phyloP scores from a whole-genome alignment of 176 grass and related monocot genomes.

The Oryza meridionalis region DNA sequence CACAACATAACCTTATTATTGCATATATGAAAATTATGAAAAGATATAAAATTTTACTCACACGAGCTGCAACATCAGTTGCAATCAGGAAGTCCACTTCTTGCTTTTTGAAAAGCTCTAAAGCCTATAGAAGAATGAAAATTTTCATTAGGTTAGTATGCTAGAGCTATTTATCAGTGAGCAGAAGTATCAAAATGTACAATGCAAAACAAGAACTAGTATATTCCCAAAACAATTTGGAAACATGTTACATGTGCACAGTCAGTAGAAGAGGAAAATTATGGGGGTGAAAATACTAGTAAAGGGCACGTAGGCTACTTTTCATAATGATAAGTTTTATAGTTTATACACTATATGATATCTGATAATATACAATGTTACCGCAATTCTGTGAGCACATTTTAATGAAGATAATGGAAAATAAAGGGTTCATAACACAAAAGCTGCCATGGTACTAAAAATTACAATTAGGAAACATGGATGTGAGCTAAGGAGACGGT shows the following conservation, averaged over 20 bases:
- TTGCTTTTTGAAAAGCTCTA: constrained; percentile 95
- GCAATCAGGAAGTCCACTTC: constrained; percentile 90
- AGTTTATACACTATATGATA: not conserved
- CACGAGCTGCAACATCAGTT: constrained; percentile 98
- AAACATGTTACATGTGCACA: not conserved
- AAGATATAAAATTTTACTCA: constrained; percentile 51
- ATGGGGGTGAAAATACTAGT: constrained; percentile 4
- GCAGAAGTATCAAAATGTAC: not conserved
- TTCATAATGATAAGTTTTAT: not conserved
- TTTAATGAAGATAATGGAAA: no score
- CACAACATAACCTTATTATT: constrained; percentile 7
- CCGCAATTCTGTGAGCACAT: not conserved
- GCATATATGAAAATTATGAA: not conserved
- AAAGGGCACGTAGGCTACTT: not conserved
- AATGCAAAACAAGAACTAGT: constrained; percentile 3
- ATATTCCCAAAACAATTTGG: not conserved
- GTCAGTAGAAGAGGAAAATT: not conserved
- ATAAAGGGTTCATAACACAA: no score
- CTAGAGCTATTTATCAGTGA: not conserved
- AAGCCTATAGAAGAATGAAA: constrained; percentile 53
- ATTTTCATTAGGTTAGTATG: constrained; percentile 1
- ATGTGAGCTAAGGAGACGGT: not conserved
- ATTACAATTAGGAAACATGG: constrained; percentile 2
- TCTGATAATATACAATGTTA: not conserved
- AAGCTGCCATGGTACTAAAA: not conserved